phyloP scores from a whole-genome alignment of 768 basidiomycete species.

The Serendipita sp. region DNA sequence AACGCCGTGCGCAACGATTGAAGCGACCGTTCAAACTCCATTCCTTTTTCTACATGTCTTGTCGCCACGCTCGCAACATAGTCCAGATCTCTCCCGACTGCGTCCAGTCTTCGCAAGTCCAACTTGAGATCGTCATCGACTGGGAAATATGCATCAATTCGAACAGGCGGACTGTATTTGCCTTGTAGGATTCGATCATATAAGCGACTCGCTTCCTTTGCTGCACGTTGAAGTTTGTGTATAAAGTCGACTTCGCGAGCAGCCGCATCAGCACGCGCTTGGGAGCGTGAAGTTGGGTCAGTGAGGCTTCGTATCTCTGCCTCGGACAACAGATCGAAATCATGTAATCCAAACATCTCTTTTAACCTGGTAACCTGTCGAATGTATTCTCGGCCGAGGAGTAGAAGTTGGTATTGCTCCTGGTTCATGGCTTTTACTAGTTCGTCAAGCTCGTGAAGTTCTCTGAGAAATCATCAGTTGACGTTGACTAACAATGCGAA shows the following conservation, averaged over 20 bases:
- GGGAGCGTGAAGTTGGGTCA: background rate
- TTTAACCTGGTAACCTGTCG: background rate
- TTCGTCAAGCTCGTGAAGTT: background rate
- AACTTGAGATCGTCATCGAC: background rate
- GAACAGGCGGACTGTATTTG: background rate
- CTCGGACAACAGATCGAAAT: background rate
- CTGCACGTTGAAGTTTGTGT: background rate
- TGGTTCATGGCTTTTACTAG: background rate
- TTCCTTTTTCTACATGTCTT: background rate
- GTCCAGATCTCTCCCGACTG: background rate
- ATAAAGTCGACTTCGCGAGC: background rate
- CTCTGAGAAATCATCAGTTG: background rate
- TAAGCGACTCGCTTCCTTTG: background rate
- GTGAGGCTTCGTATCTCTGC: background rate
- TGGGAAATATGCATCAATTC: background rate
- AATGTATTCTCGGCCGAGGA: background rate
- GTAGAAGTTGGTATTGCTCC: constrained; percentile 6
- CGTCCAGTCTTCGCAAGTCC: background rate
- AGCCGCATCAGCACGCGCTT: background rate
- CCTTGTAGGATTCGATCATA: background rate
- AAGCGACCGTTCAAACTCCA: background rate
- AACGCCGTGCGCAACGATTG: background rate
- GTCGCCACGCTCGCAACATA: background rate
- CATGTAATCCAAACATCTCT: background rate
- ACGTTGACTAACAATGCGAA: background rate